Evolutionary conservation across 257 asterid species (phyloP).

Genomic region (Rubia yunnanensis): DNA sequence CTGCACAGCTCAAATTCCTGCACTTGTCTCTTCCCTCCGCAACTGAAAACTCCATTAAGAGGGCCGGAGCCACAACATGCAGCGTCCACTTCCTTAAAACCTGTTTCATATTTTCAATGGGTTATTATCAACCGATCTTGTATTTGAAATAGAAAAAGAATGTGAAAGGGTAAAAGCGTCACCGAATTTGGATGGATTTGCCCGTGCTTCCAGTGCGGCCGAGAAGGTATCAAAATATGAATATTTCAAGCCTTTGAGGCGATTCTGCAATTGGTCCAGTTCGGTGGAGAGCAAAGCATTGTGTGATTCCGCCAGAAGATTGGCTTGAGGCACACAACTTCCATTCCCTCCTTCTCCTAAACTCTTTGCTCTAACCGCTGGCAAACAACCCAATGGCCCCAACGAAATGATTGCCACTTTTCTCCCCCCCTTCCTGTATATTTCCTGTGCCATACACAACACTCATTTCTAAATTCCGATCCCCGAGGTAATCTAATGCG

Average conservation of each 20-base stretch:
- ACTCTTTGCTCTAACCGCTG: conserved; percentile 7
- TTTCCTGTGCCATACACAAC: conserved; percentile 9
- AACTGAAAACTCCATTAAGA: conserved; percentile 33
- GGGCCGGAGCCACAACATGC: conserved; percentile 60
- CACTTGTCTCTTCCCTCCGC: conserved; percentile 41
- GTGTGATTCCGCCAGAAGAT: conserved; percentile 6
- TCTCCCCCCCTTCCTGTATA: conserved; percentile 22
- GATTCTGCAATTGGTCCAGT: conserved; percentile 7
- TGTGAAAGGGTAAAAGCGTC: neutral
- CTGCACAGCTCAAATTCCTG: conserved; percentile 35
- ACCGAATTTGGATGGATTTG: conserved; percentile 21
- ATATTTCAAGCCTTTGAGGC: conserved; percentile 16
- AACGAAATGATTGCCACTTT: conserved; percentile 17
- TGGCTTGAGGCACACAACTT: conserved; percentile 6
- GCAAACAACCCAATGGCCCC: conserved; percentile 21
- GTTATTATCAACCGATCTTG: too few relatives aligned
- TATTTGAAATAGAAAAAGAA: neutral
- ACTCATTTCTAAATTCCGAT: too few relatives aligned
- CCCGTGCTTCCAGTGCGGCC: conserved; percentile 1
- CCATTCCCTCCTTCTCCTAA: conserved; percentile 3
- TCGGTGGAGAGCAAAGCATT: conserved; percentile 1
- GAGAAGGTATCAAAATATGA: conserved; percentile 17
- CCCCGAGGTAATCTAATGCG: too few relatives aligned
- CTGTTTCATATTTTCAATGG: conserved; percentile 16
- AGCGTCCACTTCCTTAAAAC: conserved; percentile 36